phyloP scores from a whole-genome alignment of 441 rosid species.

The Syzygium syzygioides region DNA sequence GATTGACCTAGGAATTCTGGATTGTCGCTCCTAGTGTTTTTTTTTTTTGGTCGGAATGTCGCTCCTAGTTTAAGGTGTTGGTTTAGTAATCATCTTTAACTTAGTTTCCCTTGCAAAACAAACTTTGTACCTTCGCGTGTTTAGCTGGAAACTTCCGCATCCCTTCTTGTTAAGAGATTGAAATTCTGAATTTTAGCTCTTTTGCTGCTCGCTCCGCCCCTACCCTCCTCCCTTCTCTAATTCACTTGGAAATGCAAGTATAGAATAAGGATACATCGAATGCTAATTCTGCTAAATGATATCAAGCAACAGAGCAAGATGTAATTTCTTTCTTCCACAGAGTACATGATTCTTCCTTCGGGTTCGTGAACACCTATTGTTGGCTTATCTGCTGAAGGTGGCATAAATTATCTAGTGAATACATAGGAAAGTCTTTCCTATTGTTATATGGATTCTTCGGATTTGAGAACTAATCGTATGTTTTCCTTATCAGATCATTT shows the following conservation, averaged over 20 bases:
- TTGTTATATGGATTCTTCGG: background rate
- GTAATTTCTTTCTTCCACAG: background rate
- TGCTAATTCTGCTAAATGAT: background rate
- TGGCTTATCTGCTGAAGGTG: background rate
- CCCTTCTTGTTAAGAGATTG: background rate
- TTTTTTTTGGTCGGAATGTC: background rate
- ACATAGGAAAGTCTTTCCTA: background rate
- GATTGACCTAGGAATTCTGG: background rate
- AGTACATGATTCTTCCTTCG: background rate
- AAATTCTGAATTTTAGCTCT: background rate
- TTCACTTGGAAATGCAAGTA: background rate
- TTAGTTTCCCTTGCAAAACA: background rate
- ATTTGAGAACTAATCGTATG: background rate
- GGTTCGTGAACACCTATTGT: background rate
- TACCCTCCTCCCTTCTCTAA: background rate
- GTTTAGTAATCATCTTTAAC: background rate
- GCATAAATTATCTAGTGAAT: background rate
- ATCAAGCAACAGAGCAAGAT: background rate
- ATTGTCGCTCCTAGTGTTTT: background rate
- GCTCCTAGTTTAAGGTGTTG: background rate
- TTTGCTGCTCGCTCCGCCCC: background rate
- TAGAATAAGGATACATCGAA: background rate
- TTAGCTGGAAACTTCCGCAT: background rate
- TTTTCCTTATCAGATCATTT: background rate
- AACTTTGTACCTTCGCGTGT: background rate